Conservation (phyloP, 148 eudicot genomes). For the Chenopodium formosanum region DNA sequence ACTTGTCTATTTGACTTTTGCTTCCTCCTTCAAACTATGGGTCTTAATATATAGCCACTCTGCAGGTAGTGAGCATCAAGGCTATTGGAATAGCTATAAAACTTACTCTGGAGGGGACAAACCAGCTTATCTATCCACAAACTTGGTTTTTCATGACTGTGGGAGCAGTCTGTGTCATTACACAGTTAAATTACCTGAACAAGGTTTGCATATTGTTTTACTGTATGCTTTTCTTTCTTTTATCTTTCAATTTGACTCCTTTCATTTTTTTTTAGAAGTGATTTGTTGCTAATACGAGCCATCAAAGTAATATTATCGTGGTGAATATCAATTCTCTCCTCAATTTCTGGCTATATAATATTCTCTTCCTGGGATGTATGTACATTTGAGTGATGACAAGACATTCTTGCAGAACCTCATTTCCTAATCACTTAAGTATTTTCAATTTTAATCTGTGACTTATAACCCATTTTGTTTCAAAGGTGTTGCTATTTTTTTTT, state of each 20-base stretch:
- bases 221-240: constrained; percentile 4
- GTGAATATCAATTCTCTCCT: not conserved
- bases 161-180: constrained; percentile 64
- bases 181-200: constrained; percentile 88
- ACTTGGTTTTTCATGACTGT: constrained; percentile 83
- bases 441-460: not conserved
- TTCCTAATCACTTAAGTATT: not conserved
- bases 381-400: not conserved
- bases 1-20: not conserved
- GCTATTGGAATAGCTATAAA: constrained; percentile 94
- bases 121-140: constrained; percentile 65
- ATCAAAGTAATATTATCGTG: not conserved
- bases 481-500: not conserved
- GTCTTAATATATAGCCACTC: constrained; percentile 4
- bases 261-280: not conserved
- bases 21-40: not conserved
- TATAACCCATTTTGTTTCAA: not conserved
- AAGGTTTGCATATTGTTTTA: constrained; percentile 44
- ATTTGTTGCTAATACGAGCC: not conserved
- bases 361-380: not conserved
- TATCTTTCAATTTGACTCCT: not conserved
- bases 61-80: constrained; percentile 91
- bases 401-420: not conserved
- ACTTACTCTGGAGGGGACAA: constrained; percentile 80
- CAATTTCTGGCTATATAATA: not conserved